Evolutionary conservation across 129 eudicot species (phyloP), one percentile per base, ranked within the genome.

Genomic region (Flaveria linearis): DNA sequence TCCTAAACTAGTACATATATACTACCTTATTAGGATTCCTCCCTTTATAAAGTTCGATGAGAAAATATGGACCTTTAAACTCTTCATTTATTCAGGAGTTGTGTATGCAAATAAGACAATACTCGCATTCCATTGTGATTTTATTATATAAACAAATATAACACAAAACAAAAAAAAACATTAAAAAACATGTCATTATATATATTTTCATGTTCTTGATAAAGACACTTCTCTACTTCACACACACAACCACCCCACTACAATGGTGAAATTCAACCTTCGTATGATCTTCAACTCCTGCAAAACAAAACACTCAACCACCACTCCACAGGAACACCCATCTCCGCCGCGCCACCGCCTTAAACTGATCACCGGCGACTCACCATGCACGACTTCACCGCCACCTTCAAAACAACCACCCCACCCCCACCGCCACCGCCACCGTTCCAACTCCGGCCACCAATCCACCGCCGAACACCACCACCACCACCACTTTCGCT

Each of bases 241-340:
- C 50, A 45, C 60, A 63, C 43, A 1, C 36, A 75, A 16, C 16
- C 60, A 74, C 63, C 70, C 63, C n/a, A 60, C 62, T 56, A 62
- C 43, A 66, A 90, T 91, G 97, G 85, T 83, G 69, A 88, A 85
- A 72, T 86, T 91, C 75, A 86, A 70, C 80, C 83, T 88, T 18
- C 70, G 88, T 17, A 49, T 20, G 22, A 20, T 91, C 58, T 82
- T 87, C 46, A 80, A 76, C 47, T 79, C 88, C 6, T 91, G 89
- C 83, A 87, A 88, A 16, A 79, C 90, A 9, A 88, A 91, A 79
- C 76, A 86, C 84, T 68, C 90, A 36, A 36, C 41, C 13, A 79
- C 87, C 71, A 62, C 69, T 41, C 84, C 73, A 67, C 87, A 91
- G 4, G 22, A 63, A 45, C 55, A 85, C 74, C 91, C 93, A 10